Evolutionary conservation across 805 yeast genomes (phyloP).

Genomic region (Nematodospora valgi): DNA sequence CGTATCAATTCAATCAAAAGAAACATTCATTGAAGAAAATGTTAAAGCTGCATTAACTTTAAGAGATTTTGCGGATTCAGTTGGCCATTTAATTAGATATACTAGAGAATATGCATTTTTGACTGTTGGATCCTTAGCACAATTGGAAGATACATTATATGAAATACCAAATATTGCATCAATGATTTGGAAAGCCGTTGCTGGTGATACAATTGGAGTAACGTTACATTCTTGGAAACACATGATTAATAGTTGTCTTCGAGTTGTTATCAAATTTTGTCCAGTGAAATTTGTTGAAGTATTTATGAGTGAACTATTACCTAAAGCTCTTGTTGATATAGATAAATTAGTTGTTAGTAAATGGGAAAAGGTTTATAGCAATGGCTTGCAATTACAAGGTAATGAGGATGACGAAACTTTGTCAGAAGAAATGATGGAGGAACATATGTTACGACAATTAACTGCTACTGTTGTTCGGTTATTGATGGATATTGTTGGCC

Average conservation of each 20-base stretch:
- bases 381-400: conserved; percentile 55
- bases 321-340: conserved; percentile 67
- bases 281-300: conserved; percentile 64
- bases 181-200: conserved; percentile 79
- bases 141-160: conserved; percentile 83
- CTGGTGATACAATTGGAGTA: conserved; percentile 80
- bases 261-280: conserved; percentile 85
- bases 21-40: conserved; percentile 89
- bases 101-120: conserved; percentile 94
- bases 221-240: conserved; percentile 97
- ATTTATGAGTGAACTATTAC: conserved; percentile 76
- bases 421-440: conserved; percentile 98
- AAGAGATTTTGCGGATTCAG: conserved; percentile 95
- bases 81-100: conserved; percentile 92
- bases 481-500: conserved; percentile 84
- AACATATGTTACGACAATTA: conserved; percentile 85
- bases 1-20: conserved; percentile 88
- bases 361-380: conserved; percentile 69
- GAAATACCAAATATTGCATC: conserved; percentile 79
- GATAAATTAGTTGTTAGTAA: conserved; percentile 69
- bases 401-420: conserved; percentile 74
- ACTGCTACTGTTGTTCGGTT: conserved; percentile 89
- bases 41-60: conserved; percentile 91
- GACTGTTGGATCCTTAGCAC: conserved; percentile 85
- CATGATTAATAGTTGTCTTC: conserved; percentile 82